Conservation (phyloP, 176 grass and related monocot genomes). For the Avena eriantha region DNA sequence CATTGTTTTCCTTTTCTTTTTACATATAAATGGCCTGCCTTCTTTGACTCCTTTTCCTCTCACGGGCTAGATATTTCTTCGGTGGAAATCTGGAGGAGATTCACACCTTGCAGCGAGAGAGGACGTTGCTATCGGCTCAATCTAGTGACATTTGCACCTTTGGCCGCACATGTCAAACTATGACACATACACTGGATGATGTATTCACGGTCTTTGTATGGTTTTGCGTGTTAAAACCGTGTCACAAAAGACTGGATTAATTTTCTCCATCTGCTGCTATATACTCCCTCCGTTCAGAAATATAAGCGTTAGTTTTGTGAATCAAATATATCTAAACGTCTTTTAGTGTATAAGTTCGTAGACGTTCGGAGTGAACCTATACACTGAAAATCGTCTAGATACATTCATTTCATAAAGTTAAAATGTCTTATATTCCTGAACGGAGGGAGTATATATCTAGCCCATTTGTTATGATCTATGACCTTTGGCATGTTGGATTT, state of each 20-base stretch:
- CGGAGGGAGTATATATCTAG: too few species aligned
- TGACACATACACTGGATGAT: background rate
- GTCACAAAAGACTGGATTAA: background rate
- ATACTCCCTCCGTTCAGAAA: too few species aligned
- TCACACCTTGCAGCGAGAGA: background rate
- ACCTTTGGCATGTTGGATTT: too few species aligned
- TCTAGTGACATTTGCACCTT: constrained; percentile 32
- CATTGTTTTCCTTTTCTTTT: background rate
- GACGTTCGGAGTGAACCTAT: too few species aligned
- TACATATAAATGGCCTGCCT: background rate
- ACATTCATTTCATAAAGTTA: too few species aligned
- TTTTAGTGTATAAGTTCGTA: too few species aligned
- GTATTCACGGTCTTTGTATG: background rate
- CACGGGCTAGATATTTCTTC: background rate
- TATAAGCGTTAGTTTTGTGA: too few species aligned
- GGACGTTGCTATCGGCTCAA: constrained; percentile 38
- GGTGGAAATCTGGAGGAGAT: constrained; percentile 13
- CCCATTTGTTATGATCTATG: too few species aligned
- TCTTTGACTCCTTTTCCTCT: background rate
- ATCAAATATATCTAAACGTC: too few species aligned
- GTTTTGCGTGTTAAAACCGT: background rate
- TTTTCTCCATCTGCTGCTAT: background rate
- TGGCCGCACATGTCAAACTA: background rate
- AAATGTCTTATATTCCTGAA: too few species aligned
- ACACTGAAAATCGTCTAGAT: too few species aligned